phyloP scores from a whole-genome alignment of 768 basidiomycete species.

The Mycena sanguinolenta region DNA sequence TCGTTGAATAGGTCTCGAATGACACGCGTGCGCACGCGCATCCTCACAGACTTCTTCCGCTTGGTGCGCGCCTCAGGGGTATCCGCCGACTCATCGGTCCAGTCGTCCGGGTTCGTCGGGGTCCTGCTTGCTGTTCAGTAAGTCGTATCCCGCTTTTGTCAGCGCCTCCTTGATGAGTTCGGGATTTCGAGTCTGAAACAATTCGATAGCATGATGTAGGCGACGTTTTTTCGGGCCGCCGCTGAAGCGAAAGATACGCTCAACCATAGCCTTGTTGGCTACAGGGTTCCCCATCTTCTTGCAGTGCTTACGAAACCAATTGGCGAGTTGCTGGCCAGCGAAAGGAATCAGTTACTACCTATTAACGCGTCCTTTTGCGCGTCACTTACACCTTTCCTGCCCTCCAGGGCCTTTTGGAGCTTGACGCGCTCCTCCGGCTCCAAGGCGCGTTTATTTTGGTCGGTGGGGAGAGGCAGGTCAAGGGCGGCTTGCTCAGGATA shows the following conservation, averaged over 20 bases:
- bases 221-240: not conserved
- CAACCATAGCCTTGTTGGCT: too few relatives aligned
- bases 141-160: not conserved
- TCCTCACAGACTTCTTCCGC: not conserved
- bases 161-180: not conserved
- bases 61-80: not conserved
- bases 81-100: not conserved
- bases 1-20: not conserved
- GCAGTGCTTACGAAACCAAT: slow-evolving; percentile 7
- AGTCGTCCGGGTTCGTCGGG: not conserved
- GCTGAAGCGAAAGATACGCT: not conserved
- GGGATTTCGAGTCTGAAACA: not conserved
- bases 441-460: not conserved
- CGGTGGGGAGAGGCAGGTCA: not conserved
- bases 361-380: too few relatives aligned
- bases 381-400: not conserved
- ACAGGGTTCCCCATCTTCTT: not conserved
- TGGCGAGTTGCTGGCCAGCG: not conserved
- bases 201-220: not conserved
- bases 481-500: not conserved
- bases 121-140: too few relatives aligned
- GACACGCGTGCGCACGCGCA: not conserved
- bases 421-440: not conserved
- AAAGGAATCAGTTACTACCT: not conserved
- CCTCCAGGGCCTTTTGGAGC: not conserved